Evolutionary conservation across 2,329 filamentous ascomycete genomes (phyloP), one percentile per base, ranked within the genome.

Genomic region (Westerdykella aurantiaca): DNA sequence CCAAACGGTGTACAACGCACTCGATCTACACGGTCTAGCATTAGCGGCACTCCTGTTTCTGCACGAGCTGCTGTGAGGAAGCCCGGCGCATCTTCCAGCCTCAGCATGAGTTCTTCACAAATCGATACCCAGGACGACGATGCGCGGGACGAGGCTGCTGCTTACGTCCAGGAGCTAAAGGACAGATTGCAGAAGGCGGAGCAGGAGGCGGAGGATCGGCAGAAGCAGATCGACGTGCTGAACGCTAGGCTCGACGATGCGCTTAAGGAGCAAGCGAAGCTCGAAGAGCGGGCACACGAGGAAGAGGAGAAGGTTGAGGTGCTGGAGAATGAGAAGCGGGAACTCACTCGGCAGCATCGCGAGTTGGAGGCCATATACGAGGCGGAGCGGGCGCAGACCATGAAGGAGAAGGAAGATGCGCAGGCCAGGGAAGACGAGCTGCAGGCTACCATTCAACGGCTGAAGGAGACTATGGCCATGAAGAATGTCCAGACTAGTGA

Each of bases 361-460:
- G 93, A 98, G 66, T 83, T 96, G 72, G 90, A 96, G 68, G 82
- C 83, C 51, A 90, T 94, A 52, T 94, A 95, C 66, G 91, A 97
- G 67, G 82, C 86, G 37, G 93, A 98, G 70, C 81, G 88, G 50
- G 87, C 84, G 60, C 82, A 87, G 43, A 86, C 91, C 71, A 82
- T 88, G 61, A 88, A 90, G 69, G 91, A 97, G 67, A 93, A 94
- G 72, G 90, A 96, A 53, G 88, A 94, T 56, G 85, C 90, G 69
- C 76, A 79, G 43, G 85, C 84, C 55, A 79, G 84, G 45, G 89
- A 96, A 63, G 89, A 95, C 61, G 89, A 95, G 67, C 83, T 97
- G 78, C 88, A 95, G 68, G 76, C 80, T 45, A 85, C 91, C 43
- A 93, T 97, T 60, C 88, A 95, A 70, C 79, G 91, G 43, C 74